These are phyloP conservation scores for Neckera pumila DNA, from an alignment of 225 moss, liverwort and hornwort species.

Conservation along the genomic window DNA sequence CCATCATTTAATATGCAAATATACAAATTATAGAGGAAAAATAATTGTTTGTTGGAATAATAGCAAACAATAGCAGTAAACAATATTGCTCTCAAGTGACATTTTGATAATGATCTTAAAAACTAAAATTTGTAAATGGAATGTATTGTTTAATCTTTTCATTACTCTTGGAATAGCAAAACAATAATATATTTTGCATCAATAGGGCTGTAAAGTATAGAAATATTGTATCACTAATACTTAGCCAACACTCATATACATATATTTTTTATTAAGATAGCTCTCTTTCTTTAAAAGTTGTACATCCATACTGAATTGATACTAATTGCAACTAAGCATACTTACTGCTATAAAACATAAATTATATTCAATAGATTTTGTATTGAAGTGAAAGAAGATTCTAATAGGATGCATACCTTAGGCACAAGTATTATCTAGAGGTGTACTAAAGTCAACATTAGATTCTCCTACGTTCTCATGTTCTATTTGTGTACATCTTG, in stretches of 20 bases:
- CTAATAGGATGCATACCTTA: not conserved
- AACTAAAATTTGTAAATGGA: not conserved
- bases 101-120: not conserved
- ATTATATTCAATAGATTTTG: not conserved
- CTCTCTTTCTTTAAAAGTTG: not conserved
- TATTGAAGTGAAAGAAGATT: not conserved
- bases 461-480: not conserved
- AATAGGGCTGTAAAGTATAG: not conserved
- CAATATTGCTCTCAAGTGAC: not conserved
- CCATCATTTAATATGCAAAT: not conserved
- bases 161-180: not conserved
- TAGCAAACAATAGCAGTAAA: too few species aligned
- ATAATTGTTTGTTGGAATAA: not conserved
- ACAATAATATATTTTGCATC: not conserved
- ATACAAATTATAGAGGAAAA: not conserved
- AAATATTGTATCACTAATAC: not conserved
- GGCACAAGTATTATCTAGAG: rapidly evolving
- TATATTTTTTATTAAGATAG: not conserved
- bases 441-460: not conserved
- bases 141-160: not conserved
- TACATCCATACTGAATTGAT: rapidly evolving
- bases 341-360: not conserved
- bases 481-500: not conserved
- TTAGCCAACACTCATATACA: not conserved
- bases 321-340: not conserved